phyloP scores from a whole-genome alignment of 2,329 filamentous ascomycete genomes.

The Fusarium xylarioides region DNA sequence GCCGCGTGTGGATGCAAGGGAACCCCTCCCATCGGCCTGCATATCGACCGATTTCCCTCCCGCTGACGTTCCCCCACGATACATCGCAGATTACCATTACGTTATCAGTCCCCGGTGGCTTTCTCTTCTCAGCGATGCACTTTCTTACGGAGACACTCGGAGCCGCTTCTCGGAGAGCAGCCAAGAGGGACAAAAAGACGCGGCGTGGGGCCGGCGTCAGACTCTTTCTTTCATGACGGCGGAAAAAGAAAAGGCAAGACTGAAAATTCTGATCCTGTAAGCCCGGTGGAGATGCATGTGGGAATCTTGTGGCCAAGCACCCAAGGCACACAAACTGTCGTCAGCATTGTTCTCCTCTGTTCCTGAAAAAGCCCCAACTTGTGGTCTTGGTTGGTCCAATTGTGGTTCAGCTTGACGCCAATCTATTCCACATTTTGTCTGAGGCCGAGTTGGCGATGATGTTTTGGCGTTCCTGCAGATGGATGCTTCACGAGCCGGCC shows the following conservation, averaged over 20 bases:
- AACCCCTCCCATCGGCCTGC: not conserved
- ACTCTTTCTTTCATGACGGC: slow-evolving; percentile 7
- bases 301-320: slow-evolving; percentile 3
- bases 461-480: not conserved
- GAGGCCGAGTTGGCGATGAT: not conserved
- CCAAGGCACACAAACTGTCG: slow-evolving; percentile 13
- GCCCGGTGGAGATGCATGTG: slow-evolving; percentile 34
- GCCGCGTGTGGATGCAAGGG: slow-evolving; percentile 1
- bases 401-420: not conserved
- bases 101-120: not conserved
- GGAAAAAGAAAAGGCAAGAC: slow-evolving; percentile 1
- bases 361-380: not conserved
- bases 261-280: slow-evolving; percentile 30
- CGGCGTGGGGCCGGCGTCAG: slow-evolving; percentile 36
- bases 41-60: slow-evolving; percentile 27
- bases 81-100: slow-evolving; percentile 24
- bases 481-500: not conserved
- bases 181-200: slow-evolving; percentile 15
- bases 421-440: not conserved
- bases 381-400: not conserved
- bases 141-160: slow-evolving; percentile 37
- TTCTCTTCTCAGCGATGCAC: not conserved
- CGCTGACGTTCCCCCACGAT: slow-evolving; percentile 19
- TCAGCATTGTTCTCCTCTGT: slow-evolving; percentile 14
- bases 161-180: slow-evolving; percentile 19